Conservation (phyloP, 192 early-diverging fungal genomes). For the Rhizophagus sp. region DNA sequence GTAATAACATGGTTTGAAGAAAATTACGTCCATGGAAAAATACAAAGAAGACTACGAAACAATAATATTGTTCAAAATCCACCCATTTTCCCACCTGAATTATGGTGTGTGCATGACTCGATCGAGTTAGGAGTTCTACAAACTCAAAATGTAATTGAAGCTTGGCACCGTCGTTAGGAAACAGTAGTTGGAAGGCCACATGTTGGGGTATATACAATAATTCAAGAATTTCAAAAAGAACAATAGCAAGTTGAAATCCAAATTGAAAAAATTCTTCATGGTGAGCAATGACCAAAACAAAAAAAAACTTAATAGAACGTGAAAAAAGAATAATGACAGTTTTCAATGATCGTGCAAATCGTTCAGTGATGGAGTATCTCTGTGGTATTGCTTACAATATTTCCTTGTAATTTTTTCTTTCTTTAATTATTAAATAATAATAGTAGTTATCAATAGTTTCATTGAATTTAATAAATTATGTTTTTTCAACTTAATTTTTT, state of each 20-base stretch:
- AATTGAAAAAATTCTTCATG: constrained; percentile 1
- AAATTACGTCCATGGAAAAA: not conserved
- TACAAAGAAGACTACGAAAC: not conserved
- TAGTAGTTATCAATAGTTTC: no score
- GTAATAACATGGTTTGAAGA: no score
- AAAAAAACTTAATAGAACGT: not conserved
- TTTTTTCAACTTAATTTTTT: no score
- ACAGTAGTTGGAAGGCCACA: not conserved
- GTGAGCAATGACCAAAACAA: not conserved
- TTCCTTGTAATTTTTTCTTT: no score
- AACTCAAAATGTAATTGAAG: no score
- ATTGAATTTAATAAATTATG: no score
- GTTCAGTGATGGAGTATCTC: no score
- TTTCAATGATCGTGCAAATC: not conserved
- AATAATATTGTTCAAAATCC: no score
- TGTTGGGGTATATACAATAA: constrained; percentile 6
- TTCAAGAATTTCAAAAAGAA: constrained; percentile 9
- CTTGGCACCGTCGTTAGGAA: not conserved
- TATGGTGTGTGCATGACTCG: not conserved
- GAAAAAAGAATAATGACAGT: constrained; percentile 1
- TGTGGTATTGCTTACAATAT: no score
- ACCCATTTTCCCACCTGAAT: not conserved
- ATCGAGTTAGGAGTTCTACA: no score
- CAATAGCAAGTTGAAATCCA: not conserved
- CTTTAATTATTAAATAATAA: no score